Base-by-base conservation (phyloP, 1,139 yeast genomes). In the Pichia sp. region DNA sequence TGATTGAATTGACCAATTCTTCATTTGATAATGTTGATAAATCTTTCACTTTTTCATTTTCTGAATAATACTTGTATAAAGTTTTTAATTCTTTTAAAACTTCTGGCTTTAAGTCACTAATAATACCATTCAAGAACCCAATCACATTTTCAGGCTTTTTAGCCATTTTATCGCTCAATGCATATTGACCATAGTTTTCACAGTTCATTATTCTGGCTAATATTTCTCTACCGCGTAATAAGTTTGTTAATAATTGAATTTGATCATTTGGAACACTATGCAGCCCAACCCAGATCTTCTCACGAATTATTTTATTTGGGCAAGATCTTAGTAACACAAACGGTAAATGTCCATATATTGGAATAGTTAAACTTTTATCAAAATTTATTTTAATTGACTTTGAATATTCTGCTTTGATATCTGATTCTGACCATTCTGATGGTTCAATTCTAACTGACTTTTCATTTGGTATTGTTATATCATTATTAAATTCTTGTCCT, bases 121-220 rank as follows among this genome's bases (percentile, higher is more conserved):
- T 80, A 44, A 90, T 65, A 41, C 81, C 80, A 8, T 70, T 65
- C 49, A 92, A 69, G 56, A 92, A 89, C 8, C 82, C 71, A 54
- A 72, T 66, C 1, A 90, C 98, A 59, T 87, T 82, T 29, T 77
- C 79, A 0, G 97, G 95, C 11, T 68, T 74, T 53, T 82, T 82
- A 15, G 96, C 96, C 96, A 92, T 87, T 63, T 94, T 92, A 55
- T 88, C 95, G 52, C 80, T 82, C 39, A 92, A 70, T 61, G 87
- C 95, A 61, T 92, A 90, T 46, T 84, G 83, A 0, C 94, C 80
- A 67, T 73, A 92, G 40, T 87, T 82, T 22, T 69, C 60, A 60
- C 79, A 79, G 0, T 95, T 95, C 70, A 92, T 72, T 69, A 87
- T 73, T 43, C 73, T 71, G 0, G 98, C 90, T 40, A 94, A 68